Evolutionary conservation across 768 basidiomycete species (phyloP), one percentile per base, ranked within the genome.

Genomic region (Boletus sp.): DNA sequence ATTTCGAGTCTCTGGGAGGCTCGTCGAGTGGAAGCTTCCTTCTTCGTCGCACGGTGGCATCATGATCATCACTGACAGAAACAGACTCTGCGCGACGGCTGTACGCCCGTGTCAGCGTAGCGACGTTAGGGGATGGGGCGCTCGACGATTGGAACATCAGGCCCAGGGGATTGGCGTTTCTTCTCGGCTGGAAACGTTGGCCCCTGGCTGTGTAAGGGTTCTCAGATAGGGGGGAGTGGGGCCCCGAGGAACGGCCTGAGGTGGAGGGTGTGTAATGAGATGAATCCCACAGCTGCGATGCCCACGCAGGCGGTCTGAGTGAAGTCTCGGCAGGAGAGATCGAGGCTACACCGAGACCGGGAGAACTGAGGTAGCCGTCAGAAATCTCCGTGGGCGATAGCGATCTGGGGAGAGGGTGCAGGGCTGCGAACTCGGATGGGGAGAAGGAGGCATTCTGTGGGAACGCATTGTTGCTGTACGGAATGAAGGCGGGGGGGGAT

Each of bases 21-120:
- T 70, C 69, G 33, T 72, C 71, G 73, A 68, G 61, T 7, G 55
- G 39, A 8, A 49, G 27, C 51, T 75, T 72, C 77, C 82, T 77
- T 69, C 75, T 85, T 56, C 82, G 77, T 57, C 87, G 81, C 37
- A 90, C 74, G n/a, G 89, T 90, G 53, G 84, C 85, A 69, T 88
- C 87, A 53, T 79, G 80, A 58, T 88, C 87, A 50, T 87, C 78
- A 50, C 67, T 74, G 47, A 79, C 70, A 62, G 79, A 81, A 52
- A 81, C 79, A 14, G 85, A 87, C 64, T 85, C 87, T 51, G 85
- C 82, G 29, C 84, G 79, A 45, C 83, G 80, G 67, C 79, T 84
- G 75, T 87, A 89, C 15, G 78, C 70, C 33, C 89, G 78, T 39
- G 81, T 70, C 64, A 83, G 72, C 27, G 74, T 70, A 48, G 81